A percentile compares a stretch with the other conserved stretches of the same genome.
Conservation (phyloP, 169 alveolate genomes). For the Eimeria maxima region DNA sequence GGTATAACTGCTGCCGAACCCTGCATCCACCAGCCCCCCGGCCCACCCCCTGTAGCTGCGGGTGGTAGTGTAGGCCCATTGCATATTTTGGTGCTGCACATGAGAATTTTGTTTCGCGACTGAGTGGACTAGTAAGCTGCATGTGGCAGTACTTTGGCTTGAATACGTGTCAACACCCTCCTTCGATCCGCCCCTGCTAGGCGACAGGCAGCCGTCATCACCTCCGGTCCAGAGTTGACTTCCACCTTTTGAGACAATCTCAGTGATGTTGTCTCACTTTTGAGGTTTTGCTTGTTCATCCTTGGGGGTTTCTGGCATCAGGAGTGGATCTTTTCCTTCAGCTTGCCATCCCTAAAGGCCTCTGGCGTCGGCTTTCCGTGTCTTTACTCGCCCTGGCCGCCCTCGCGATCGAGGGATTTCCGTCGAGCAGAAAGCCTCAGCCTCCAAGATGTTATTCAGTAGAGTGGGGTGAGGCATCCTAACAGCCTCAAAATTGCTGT, state of each 20-base stretch:
- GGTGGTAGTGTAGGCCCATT: conserved; percentile 71
- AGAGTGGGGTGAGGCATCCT: conserved; percentile 7
- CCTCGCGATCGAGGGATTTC: not conserved
- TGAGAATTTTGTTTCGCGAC: conserved; percentile 50
- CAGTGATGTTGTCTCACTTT: not conserved
- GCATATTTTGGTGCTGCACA: conserved; percentile 43
- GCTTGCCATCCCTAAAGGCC: not conserved
- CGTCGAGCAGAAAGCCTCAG: not conserved
- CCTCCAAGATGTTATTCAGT: not conserved
- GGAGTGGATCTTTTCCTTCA: not conserved
- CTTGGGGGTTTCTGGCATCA: not conserved
- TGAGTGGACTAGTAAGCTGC: conserved; percentile 19
- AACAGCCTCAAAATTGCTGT: not conserved
- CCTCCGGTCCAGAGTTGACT: not conserved
- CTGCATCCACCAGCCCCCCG: conserved; percentile 71
- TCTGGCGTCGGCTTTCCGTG: not conserved
- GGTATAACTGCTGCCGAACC: conserved; percentile 47
- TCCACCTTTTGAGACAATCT: not conserved
- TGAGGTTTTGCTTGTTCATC: not conserved
- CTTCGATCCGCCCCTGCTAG: conserved; percentile 34
- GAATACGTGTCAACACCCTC: conserved; percentile 23
- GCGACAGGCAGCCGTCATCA: conserved; percentile 30
- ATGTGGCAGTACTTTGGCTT: conserved; percentile 35
- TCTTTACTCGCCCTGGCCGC: not conserved
- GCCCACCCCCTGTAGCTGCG: conserved; percentile 59